These are phyloP conservation scores for Diaporthe sp. DNA, from an alignment of 2,329 filamentous ascomycete species.

Conservation along the genomic window DNA sequence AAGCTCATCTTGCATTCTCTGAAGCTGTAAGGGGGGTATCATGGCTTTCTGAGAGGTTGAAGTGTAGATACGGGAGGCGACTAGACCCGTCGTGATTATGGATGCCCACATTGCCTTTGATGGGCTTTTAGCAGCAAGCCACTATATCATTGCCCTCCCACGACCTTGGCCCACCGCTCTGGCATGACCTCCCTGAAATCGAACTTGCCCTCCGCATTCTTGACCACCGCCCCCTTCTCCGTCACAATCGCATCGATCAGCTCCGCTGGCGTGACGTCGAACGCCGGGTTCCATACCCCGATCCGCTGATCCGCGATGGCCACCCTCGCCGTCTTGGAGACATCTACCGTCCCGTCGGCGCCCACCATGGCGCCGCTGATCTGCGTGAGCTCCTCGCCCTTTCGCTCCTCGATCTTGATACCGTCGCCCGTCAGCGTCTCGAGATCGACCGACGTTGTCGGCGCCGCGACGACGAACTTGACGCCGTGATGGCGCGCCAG, in stretches of 20 bases:
- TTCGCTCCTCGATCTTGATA: slow-evolving; percentile 93
- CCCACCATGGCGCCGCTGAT: slow-evolving; percentile 82
- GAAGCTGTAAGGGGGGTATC: slow-evolving; percentile 42
- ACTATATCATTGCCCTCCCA: slow-evolving; percentile 41
- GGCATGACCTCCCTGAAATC: slow-evolving; percentile 71
- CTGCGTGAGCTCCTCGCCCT: slow-evolving; percentile 84
- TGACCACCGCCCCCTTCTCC: slow-evolving; percentile 89
- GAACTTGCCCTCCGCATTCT: slow-evolving; percentile 79
- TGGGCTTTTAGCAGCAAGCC: background rate
- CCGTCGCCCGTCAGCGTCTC: slow-evolving; percentile 81
- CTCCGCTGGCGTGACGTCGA: slow-evolving; percentile 91
- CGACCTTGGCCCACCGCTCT: slow-evolving; percentile 64
- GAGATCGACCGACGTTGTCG: slow-evolving; percentile 93
- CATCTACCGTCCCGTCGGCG: slow-evolving; percentile 74
- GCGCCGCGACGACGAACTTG: slow-evolving; percentile 95
- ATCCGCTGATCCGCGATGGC: slow-evolving; percentile 86
- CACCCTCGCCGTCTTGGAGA: slow-evolving; percentile 76
- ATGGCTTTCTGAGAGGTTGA: too few species aligned
- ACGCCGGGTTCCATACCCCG: slow-evolving; percentile 95
- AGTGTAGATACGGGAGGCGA: background rate
- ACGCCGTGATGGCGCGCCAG: slow-evolving; percentile 88
- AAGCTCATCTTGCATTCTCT: slow-evolving; percentile 73
- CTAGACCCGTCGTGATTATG: background rate
- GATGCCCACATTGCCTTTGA: background rate
- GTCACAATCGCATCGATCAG: slow-evolving; percentile 96